Percentiles rank a stretch among this genome's conserved stretches.
phyloP scores from a whole-genome alignment of 805 yeast genomes.

The Candida manassasensis region DNA sequence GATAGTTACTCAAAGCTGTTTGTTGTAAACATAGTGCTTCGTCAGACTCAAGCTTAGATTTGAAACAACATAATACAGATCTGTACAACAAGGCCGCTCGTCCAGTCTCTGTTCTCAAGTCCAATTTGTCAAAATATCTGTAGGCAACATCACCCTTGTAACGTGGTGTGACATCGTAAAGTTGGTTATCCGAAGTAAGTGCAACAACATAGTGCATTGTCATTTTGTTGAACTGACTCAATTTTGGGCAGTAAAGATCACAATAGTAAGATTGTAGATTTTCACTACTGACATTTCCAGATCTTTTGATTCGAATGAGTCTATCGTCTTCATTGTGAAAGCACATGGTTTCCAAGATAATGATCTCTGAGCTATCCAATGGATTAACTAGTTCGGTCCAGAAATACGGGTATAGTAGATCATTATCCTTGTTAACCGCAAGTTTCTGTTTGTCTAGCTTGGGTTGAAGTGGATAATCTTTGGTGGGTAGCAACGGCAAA shows the following conservation, averaged over 20 bases:
- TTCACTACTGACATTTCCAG: background rate
- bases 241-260: conserved; percentile 17
- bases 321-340: conserved; percentile 25
- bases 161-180: conserved; percentile 26
- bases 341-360: conserved; percentile 24
- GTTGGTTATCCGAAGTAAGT: conserved; percentile 12
- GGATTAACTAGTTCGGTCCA: conserved; percentile 36
- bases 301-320: conserved; percentile 18
- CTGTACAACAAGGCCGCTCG: conserved; percentile 20
- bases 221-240: conserved; percentile 23
- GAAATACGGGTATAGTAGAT: conserved; percentile 30
- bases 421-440: conserved; percentile 23
- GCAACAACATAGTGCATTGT: conserved; percentile 27
- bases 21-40: conserved; percentile 19
- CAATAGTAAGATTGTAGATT: conserved; percentile 9
- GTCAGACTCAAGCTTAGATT: conserved; percentile 7
- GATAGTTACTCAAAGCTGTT: conserved; percentile 20
- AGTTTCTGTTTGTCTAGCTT: conserved; percentile 16
- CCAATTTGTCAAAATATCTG: conserved; percentile 24
- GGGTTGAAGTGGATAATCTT: conserved; percentile 16
- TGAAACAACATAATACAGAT: conserved; percentile 20
- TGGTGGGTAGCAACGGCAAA: conserved; percentile 17
- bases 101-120: conserved; percentile 25
- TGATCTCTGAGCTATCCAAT: conserved; percentile 17
- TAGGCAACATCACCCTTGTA: conserved; percentile 28